Evolutionary conservation across 257 asterid species (phyloP).

Genomic region (Solanum rostratum): DNA sequence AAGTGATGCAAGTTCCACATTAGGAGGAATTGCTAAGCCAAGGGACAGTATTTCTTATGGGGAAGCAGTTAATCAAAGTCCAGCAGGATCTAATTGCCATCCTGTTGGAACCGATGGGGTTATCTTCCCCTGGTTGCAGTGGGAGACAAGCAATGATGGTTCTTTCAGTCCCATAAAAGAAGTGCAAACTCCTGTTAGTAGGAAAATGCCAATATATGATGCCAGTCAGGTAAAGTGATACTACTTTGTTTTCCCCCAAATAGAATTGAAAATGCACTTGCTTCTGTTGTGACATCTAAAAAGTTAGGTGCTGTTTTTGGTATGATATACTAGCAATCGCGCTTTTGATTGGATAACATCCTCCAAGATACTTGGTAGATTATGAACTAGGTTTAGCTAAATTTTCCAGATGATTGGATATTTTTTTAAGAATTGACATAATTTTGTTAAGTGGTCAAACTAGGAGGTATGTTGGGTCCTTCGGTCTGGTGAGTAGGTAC

Average conservation of each 20-base stretch:
- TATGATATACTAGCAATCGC: background rate
- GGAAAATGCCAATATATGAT: slow-evolving; percentile 30
- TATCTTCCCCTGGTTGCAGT: slow-evolving; percentile 76
- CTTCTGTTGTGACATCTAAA: background rate
- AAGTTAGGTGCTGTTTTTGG: background rate
- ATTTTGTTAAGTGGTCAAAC: background rate
- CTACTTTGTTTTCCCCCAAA: background rate
- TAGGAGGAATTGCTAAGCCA: slow-evolving; percentile 40
- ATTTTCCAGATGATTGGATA: background rate
- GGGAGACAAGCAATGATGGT: slow-evolving; percentile 67
- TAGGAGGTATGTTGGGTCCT: background rate
- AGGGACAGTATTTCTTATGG: slow-evolving; percentile 17
- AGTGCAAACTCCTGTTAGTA: slow-evolving; percentile 33
- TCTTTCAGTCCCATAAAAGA: slow-evolving; percentile 22
- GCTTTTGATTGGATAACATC: background rate
- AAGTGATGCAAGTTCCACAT: slow-evolving; percentile 70
- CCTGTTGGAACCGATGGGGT: slow-evolving; percentile 68
- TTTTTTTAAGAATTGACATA: background rate
- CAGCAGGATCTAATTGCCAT: slow-evolving; percentile 23
- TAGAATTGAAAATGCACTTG: background rate
- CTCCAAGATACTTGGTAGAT: background rate
- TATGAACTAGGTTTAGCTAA: background rate
- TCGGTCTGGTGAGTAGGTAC: background rate
- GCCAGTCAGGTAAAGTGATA: slow-evolving; percentile 35
- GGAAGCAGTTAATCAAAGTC: slow-evolving; percentile 35